These are phyloP conservation scores for Arthrobotrys sinensis DNA, from an alignment of 2,329 filamentous ascomycete species.

Conservation along the genomic window DNA sequence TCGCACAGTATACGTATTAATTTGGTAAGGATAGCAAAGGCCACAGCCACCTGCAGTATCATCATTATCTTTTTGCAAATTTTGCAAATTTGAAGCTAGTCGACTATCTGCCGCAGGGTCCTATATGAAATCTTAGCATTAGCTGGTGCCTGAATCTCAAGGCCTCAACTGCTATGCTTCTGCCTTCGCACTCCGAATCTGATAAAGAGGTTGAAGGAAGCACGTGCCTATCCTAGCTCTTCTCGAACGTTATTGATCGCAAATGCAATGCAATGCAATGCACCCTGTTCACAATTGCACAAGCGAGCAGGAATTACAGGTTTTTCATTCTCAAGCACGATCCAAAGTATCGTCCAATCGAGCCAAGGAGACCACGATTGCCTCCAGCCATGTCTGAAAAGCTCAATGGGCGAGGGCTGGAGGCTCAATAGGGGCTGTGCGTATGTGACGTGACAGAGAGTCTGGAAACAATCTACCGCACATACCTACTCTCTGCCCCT, in stretches of 20 bases:
- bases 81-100: neutral
- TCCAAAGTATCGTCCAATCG: constrained; percentile 2
- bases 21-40: too few species aligned
- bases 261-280: constrained; percentile 59
- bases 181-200: neutral
- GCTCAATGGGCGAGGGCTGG: neutral
- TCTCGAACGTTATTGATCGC: constrained; percentile 28
- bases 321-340: neutral
- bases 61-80: neutral
- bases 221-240: constrained; percentile 11
- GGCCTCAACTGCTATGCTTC: neutral
- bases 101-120: neutral
- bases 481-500: constrained; percentile 15
- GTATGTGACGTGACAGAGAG: constrained; percentile 10
- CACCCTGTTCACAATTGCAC: constrained; percentile 35
- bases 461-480: neutral
- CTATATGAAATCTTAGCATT: neutral
- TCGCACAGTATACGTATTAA: too few species aligned
- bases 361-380: neutral
- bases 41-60: neutral
- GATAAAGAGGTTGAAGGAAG: constrained; percentile 4
- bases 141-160: neutral
- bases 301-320: constrained; percentile 26
- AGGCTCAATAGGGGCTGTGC: constrained; percentile 24
- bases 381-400: neutral